These are phyloP conservation scores for Irpex sp. DNA, from an alignment of 1,284 basidiomycete species.

Conservation along the genomic window DNA sequence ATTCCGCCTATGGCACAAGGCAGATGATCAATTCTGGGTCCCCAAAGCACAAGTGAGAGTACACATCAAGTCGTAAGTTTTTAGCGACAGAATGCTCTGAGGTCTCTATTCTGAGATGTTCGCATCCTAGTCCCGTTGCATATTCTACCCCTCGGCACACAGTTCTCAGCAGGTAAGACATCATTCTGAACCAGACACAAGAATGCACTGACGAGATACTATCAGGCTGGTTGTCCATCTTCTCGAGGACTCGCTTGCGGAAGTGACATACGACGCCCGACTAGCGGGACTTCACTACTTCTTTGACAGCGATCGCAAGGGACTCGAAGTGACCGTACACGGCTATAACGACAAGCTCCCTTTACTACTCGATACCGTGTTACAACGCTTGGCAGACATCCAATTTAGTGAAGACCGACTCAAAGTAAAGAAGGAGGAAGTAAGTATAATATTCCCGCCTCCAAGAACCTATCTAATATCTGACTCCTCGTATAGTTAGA, in stretches of 20 bases:
- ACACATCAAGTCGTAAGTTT: slow-evolving; percentile 20
- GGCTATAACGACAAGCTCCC: slow-evolving; percentile 71
- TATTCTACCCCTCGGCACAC: slow-evolving; percentile 25
- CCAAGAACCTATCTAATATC: background rate
- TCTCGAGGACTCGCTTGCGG: slow-evolving; percentile 27
- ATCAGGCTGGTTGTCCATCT: slow-evolving; percentile 26
- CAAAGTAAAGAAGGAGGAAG: slow-evolving; percentile 26
- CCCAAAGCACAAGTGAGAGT: slow-evolving; percentile 25
- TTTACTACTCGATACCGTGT: slow-evolving; percentile 40
- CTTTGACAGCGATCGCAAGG: slow-evolving; percentile 40
- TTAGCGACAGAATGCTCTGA: background rate
- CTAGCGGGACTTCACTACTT: slow-evolving; percentile 61
- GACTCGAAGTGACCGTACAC: slow-evolving; percentile 42
- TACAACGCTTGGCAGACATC: slow-evolving; percentile 20
- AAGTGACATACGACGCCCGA: slow-evolving; percentile 56
- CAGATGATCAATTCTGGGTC: slow-evolving; percentile 30
- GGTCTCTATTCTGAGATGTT: background rate
- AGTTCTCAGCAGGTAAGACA: slow-evolving; percentile 22
- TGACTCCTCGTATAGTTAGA: slow-evolving; percentile 16
- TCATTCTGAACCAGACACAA: background rate
- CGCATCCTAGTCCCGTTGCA: slow-evolving; percentile 18
- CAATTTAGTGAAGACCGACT: slow-evolving; percentile 19
- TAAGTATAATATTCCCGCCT: slow-evolving; percentile 3
- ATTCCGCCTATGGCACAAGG: slow-evolving; percentile 27
- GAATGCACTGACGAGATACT: slow-evolving; percentile 36